Evolutionary conservation across 1,284 basidiomycete species (phyloP).

Genomic region (Tylopilus orsonianus): DNA sequence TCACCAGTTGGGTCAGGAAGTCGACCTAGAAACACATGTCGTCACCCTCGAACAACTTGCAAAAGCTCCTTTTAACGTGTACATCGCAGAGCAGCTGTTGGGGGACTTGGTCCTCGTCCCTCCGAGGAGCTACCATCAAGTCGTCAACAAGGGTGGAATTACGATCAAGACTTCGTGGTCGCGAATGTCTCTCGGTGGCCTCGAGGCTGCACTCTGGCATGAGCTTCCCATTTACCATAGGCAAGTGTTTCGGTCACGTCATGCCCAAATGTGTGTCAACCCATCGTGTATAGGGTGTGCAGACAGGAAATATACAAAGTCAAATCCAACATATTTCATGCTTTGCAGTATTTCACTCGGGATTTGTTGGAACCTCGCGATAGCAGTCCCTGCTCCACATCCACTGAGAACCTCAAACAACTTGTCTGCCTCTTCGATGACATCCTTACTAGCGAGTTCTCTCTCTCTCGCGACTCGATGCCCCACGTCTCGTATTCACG

Average conservation of each 20-base stretch:
- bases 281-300: slow-evolving; percentile 54
- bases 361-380: slow-evolving; percentile 1
- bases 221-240: slow-evolving; percentile 76
- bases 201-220: slow-evolving; percentile 57
- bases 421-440: slow-evolving; percentile 56
- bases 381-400: background rate
- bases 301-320: slow-evolving; percentile 72
- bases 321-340: slow-evolving; percentile 60
- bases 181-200: slow-evolving; percentile 65
- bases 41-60: slow-evolving; percentile 62
- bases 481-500: slow-evolving; percentile 26
- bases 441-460: slow-evolving; percentile 57
- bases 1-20: slow-evolving; percentile 53
- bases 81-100: slow-evolving; percentile 64
- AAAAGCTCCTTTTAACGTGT: slow-evolving; percentile 63
- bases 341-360: slow-evolving; percentile 43
- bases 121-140: slow-evolving; percentile 74
- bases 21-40: slow-evolving; percentile 70
- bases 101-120: slow-evolving; percentile 81
- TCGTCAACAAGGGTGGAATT: slow-evolving; percentile 72
- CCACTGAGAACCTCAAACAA: slow-evolving; percentile 21
- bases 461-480: slow-evolving; percentile 35
- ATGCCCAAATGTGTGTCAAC: slow-evolving; percentile 6
- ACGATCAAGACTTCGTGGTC: slow-evolving; percentile 82
- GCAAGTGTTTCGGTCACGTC: slow-evolving; percentile 37